phyloP scores from a whole-genome alignment of 1,139 yeast genomes.

The Saccharomycopsis hybrid region DNA sequence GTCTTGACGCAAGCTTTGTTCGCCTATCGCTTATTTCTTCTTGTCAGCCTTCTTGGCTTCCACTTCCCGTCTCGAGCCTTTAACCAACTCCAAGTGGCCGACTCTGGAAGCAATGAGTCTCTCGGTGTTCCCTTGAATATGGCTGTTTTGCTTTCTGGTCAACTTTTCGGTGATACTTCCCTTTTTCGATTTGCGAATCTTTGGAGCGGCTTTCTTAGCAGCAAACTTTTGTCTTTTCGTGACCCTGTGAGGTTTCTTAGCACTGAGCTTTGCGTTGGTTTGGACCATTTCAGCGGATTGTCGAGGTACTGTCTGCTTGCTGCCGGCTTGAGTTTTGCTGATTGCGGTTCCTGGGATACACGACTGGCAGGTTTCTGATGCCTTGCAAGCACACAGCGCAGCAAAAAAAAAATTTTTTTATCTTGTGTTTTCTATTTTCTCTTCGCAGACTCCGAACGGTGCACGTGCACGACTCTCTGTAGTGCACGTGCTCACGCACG shows the following conservation, averaged over 20 bases:
- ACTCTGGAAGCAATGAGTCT: conserved; percentile 81
- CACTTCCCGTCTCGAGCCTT: conserved; percentile 86
- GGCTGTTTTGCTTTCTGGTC: conserved; percentile 12
- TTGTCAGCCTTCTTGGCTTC: conserved; percentile 57
- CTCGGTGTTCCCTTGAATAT: conserved; percentile 46
- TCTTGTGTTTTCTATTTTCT: too few species aligned
- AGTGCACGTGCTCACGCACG: too few species aligned
- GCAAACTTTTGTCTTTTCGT: conserved; percentile 40
- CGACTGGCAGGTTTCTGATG: too few species aligned
- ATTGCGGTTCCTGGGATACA: too few species aligned
- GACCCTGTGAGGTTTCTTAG: conserved; percentile 37
- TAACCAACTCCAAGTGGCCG: conserved; percentile 89
- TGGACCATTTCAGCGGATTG: conserved; percentile 47
- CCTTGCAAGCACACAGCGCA: too few species aligned
- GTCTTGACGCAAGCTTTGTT: too few species aligned
- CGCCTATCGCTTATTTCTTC: too few species aligned
- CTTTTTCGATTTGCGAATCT: conserved; percentile 39
- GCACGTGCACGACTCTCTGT: too few species aligned
- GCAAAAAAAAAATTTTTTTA: too few species aligned
- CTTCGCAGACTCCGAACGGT: too few species aligned
- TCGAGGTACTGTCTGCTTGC: too few species aligned
- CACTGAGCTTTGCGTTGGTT: conserved; percentile 39
- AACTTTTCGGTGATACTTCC: conserved; percentile 23
- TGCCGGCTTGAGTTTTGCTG: too few species aligned
- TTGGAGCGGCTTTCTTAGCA: conserved; percentile 41